phyloP scores from a whole-genome alignment of 805 yeast species.

The Ogataea paraovalis region DNA sequence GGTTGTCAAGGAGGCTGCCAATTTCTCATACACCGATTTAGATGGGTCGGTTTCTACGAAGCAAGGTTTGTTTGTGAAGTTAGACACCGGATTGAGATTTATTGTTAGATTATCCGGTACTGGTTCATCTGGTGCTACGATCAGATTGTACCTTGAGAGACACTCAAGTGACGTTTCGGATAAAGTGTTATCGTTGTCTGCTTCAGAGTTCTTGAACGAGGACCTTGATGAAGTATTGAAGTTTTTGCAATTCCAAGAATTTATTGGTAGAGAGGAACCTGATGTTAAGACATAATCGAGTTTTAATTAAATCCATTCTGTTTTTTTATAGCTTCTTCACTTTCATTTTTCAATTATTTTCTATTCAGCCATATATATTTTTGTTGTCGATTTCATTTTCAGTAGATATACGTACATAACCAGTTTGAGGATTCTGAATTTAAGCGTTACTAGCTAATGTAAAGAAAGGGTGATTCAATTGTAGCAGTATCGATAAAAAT shows the following conservation, averaged over 20 bases:
- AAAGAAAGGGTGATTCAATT: too few species aligned
- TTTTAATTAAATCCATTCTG: background rate
- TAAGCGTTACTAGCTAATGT: too few species aligned
- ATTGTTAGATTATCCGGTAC: constrained; percentile 94
- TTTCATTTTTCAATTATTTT: background rate
- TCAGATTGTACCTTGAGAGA: constrained; percentile 85
- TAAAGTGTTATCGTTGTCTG: constrained; percentile 40
- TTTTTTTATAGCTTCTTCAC: background rate
- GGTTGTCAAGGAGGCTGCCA: constrained; percentile 70
- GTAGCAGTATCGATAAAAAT: too few species aligned
- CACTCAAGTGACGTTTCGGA: constrained; percentile 58
- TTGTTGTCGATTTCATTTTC: too few species aligned
- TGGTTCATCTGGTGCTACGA: constrained; percentile 97
- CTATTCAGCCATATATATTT: background rate
- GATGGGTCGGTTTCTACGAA: constrained; percentile 86
- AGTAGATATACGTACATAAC: too few species aligned
- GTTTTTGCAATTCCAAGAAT: constrained; percentile 68
- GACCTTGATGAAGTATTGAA: constrained; percentile 61
- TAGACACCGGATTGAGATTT: constrained; percentile 77
- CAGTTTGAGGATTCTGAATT: too few species aligned
- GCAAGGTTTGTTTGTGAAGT: constrained; percentile 86
- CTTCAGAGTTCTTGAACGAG: constrained; percentile 62
- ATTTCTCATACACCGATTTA: constrained; percentile 88
- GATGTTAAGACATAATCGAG: constrained; percentile 69
- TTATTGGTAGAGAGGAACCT: constrained; percentile 79